phyloP scores from a whole-genome alignment of 352 stramenopile genomes.

The Pythium dissimile region DNA sequence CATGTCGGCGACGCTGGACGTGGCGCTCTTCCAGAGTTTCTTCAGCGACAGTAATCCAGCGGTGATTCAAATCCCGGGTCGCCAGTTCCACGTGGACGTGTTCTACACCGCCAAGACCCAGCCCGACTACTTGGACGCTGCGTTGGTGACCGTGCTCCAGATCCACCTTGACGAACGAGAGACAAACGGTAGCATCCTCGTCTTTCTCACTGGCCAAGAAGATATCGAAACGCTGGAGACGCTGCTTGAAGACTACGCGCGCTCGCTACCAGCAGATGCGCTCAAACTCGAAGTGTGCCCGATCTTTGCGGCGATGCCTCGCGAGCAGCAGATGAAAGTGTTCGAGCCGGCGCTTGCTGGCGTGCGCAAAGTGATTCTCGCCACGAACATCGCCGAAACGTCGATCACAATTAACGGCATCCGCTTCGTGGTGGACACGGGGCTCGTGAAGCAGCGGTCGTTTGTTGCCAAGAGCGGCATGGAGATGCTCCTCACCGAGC shows the following conservation, averaged over 20 bases:
- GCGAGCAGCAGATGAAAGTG: constrained; percentile 93
- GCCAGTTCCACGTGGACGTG: constrained; percentile 88
- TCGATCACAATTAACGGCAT: constrained; percentile 99
- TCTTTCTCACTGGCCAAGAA: constrained; percentile 95
- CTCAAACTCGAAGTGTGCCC: constrained; percentile 90
- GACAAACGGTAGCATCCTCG: constrained; percentile 88
- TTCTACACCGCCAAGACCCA: constrained; percentile 87
- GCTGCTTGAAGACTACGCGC: constrained; percentile 80
- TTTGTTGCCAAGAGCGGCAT: constrained; percentile 87
- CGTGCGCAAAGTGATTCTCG: constrained; percentile 91
- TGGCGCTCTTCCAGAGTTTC: constrained; percentile 91
- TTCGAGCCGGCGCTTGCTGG: constrained; percentile 83
- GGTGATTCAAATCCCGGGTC: constrained; percentile 85
- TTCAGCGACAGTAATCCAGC: constrained; percentile 86
- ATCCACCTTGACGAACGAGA: constrained; percentile 84
- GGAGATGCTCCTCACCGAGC: constrained; percentile 85
- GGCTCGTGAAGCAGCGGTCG: constrained; percentile 84
- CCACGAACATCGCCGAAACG: constrained; percentile 97
- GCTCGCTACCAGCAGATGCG: constrained; percentile 58
- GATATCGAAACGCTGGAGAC: constrained; percentile 94
- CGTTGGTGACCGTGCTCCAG: constrained; percentile 85
- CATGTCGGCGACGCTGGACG: constrained; percentile 98
- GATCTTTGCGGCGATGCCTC: constrained; percentile 95
- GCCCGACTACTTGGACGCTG: constrained; percentile 88
- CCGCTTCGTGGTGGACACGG: constrained; percentile 83